Evolutionary conservation across 139 green algal species (phyloP).

Genomic region (Chlamydomonas urium): DNA sequence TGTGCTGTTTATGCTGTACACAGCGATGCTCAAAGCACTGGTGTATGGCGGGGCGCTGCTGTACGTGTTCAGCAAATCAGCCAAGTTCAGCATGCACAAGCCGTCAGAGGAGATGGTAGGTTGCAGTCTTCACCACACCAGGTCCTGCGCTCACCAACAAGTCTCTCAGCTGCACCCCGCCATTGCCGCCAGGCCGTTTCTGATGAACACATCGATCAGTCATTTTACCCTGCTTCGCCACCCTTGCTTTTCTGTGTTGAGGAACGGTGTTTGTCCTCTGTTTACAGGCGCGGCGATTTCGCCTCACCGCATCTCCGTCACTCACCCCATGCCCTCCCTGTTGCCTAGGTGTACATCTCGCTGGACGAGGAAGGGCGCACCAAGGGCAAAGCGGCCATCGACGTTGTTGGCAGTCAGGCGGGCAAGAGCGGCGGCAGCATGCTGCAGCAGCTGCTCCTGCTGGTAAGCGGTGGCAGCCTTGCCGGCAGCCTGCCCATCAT

Average conservation of each 20-base stretch:
- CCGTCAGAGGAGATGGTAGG: slow-evolving; percentile 95
- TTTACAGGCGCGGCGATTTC: too few relatives aligned
- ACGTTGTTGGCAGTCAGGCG: slow-evolving; percentile 58
- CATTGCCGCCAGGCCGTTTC: too few relatives aligned
- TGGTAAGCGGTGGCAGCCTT: slow-evolving; percentile 60
- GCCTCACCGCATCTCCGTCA: too few relatives aligned
- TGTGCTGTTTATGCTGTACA: neutral
- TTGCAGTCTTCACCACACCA: neutral
- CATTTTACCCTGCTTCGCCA: too few relatives aligned
- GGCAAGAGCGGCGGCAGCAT: slow-evolving; percentile 45
- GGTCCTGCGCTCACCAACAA: neutral
- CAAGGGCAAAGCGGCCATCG: slow-evolving; percentile 92
- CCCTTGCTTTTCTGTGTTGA: too few relatives aligned
- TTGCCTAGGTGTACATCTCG: slow-evolving; percentile 63
- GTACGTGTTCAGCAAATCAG: slow-evolving; percentile 76
- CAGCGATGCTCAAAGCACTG: slow-evolving; percentile 43
- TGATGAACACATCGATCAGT: too few relatives aligned
- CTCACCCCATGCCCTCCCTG: too few relatives aligned
- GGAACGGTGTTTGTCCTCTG: too few relatives aligned
- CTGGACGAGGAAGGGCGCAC: slow-evolving; percentile 69
- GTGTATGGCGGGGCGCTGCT: slow-evolving; percentile 67
- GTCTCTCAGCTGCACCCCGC: too few relatives aligned
- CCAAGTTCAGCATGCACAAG: slow-evolving; percentile 94
- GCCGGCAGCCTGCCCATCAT: slow-evolving; percentile 69
- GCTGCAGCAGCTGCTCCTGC: slow-evolving; percentile 52